Base-by-base conservation (phyloP, 495 filamentous ascomycete species). In the Lepraria neglecta region DNA sequence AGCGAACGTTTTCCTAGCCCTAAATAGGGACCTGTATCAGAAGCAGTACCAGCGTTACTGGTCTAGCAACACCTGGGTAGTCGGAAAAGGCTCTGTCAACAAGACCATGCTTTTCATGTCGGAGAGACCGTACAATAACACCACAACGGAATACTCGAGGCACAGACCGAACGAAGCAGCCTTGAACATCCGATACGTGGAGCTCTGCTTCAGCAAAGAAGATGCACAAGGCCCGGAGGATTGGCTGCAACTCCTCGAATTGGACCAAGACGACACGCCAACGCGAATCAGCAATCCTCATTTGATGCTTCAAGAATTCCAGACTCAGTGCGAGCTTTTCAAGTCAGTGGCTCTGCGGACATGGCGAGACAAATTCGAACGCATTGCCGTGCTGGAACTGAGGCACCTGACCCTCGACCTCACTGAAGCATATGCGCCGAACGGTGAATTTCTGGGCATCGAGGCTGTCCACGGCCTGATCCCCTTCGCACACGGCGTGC, bases 91-190 rank as follows among this genome's bases (percentile, higher is more conserved):
- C 5, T 44, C 59, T n/a, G 38, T 56, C 43, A 56, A 54, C 28
- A 31, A 61, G 42, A 55, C 59, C 10, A 61, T 61, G 59, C 59
- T 38, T 27, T 61, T 61, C 30, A 61, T 61, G 59, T 44, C 59
- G 9, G 42, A 55, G 28, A 43, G 31, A n/a, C 56, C 56, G 1
- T 61, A 56, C 43, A 33, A 53, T 48, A 53, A 35, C n/a, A 21
- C 27, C 42, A 44, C 42, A 7, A 45, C 51, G 3, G 59, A 61
- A 19, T 61, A 21, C 21, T 61, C 59, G 10, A n/a, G 17, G 1
- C 59, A 61, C 10, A 43, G 4, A n/a, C 59, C 59, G 5, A 56
- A 55, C 43, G 12, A n/a, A 55, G 43, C 59, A 19, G 59, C 59
- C 19, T 11, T 61, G 42, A 53, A 42, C n/a, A 61, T 61, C 59